Conservation (phyloP, 1,284 basidiomycete species). For the Entoloma clypeatum region DNA sequence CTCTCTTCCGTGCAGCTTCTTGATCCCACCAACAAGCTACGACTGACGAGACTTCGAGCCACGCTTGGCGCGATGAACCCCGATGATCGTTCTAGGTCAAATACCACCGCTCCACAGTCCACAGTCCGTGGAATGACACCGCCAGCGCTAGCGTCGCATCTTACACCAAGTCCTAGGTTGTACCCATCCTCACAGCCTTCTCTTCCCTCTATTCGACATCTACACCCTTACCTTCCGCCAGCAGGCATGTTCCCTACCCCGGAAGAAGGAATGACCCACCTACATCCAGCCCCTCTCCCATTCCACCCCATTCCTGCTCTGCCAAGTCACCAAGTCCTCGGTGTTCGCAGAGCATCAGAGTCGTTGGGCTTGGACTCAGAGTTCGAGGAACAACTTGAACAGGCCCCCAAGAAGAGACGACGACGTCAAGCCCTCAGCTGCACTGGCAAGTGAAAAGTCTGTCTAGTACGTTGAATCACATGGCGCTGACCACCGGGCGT, state of each 20-base stretch:
- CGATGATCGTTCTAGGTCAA: slow-evolving; percentile 2
- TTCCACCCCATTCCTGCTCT: slow-evolving; percentile 22
- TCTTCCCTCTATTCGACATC: slow-evolving; percentile 62
- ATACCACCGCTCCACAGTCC: slow-evolving; percentile 1
- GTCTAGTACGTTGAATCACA: slow-evolving; percentile 15
- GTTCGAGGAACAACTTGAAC: slow-evolving; percentile 45
- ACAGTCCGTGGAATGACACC: slow-evolving; percentile 12
- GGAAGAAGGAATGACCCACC: slow-evolving; percentile 16
- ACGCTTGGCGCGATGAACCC: not conserved
- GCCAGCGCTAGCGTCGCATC: slow-evolving; percentile 12
- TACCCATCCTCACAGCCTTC: slow-evolving; percentile 30
- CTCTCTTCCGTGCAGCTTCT: too few relatives aligned
- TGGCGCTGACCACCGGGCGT: slow-evolving; percentile 18
- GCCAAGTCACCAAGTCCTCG: slow-evolving; percentile 21
- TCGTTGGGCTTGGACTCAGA: slow-evolving; percentile 41
- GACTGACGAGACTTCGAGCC: too few relatives aligned
- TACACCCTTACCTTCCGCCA: slow-evolving; percentile 57
- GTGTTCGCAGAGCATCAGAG: slow-evolving; percentile 27
- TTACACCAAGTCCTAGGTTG: slow-evolving; percentile 7
- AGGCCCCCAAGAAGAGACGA: slow-evolving; percentile 70
- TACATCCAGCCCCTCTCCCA: slow-evolving; percentile 17
- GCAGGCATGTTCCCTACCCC: slow-evolving; percentile 22
- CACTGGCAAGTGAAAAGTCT: slow-evolving; percentile 53
- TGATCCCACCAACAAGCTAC: too few relatives aligned
- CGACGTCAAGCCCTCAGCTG: slow-evolving; percentile 72